phyloP scores from a whole-genome alignment of 148 eudicot species.

The Mesembryanthemum crystallinum region DNA sequence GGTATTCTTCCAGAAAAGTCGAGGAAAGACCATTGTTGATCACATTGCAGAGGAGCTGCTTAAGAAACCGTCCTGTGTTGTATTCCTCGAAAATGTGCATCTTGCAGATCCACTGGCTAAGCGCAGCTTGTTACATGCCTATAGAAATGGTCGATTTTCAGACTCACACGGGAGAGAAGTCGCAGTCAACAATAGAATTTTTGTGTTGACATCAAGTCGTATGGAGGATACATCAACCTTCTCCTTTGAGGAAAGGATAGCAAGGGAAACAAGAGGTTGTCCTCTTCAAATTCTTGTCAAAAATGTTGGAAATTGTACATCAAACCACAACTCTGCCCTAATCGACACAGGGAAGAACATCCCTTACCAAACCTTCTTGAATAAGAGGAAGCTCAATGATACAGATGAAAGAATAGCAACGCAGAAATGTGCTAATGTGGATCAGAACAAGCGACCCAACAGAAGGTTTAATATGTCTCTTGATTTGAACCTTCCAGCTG shows the following conservation, averaged over 20 bases:
- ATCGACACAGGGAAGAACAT: constrained; percentile 15
- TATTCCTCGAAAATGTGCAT: constrained; percentile 61
- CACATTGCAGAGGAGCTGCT: constrained; percentile 55
- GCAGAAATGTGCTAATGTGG: not conserved
- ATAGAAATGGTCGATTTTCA: constrained; percentile 55
- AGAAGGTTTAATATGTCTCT: constrained; percentile 35
- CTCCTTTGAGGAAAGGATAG: constrained; percentile 51
- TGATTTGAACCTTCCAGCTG: constrained; percentile 79
- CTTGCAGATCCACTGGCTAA: constrained; percentile 55
- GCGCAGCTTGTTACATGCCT: constrained; percentile 55
- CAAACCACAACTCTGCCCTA: constrained; percentile 2
- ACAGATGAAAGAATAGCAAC: constrained; percentile 15
- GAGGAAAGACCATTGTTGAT: constrained; percentile 62
- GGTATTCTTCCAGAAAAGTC: constrained; percentile 14
- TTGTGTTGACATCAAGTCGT: constrained; percentile 40
- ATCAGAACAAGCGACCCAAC: constrained; percentile 39
- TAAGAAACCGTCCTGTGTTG: constrained; percentile 55
- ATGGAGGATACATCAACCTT: constrained; percentile 17
- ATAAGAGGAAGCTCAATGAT: constrained; percentile 58
- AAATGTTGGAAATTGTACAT: constrained; percentile 28
- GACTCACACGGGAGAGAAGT: constrained; percentile 74
- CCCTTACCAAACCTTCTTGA: constrained; percentile 29
- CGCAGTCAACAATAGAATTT: constrained; percentile 38
- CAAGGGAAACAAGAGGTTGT: constrained; percentile 35
- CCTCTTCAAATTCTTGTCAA: constrained; percentile 49